Conservation (phyloP, 148 eudicot species). For the Cornus kousa region DNA sequence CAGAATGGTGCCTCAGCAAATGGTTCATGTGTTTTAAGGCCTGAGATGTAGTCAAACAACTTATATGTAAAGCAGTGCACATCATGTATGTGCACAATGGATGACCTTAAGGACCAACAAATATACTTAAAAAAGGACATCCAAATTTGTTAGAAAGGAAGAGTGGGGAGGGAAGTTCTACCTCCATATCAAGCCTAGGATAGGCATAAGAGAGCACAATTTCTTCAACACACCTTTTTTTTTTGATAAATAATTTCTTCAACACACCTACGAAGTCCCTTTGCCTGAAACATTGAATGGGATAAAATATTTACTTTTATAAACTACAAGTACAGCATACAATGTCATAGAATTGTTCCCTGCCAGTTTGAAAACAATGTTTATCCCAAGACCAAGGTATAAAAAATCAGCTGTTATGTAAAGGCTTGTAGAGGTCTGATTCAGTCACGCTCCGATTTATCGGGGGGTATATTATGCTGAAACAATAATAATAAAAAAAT, state of each 20-base stretch:
- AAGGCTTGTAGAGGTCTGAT: too few relatives aligned
- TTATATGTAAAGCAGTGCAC: not conserved
- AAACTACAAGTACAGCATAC: not conserved
- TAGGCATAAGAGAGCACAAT: constrained; percentile 72
- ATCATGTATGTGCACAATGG: not conserved
- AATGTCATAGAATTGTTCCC: not conserved
- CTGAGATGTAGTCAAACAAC: constrained; percentile 36
- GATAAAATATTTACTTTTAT: not conserved
- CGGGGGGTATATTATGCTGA: too few relatives aligned
- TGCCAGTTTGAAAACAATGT: not conserved
- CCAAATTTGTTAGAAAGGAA: not conserved
- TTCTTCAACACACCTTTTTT: constrained; percentile 83
- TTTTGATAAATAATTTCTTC: too few relatives aligned
- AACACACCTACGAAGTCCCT: constrained; percentile 65
- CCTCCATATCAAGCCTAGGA: constrained; percentile 97
- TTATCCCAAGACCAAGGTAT: not conserved
- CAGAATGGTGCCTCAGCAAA: constrained; percentile 93
- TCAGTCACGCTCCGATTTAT: too few relatives aligned
- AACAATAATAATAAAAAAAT: too few relatives aligned
- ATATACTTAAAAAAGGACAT: too few relatives aligned
- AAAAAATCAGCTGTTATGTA: too few relatives aligned
- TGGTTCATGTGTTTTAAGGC: constrained; percentile 94
- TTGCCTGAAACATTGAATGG: constrained; percentile 41
- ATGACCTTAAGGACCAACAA: not conserved
- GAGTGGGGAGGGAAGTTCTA: constrained; percentile 3